Evolutionary conservation across 2,329 filamentous ascomycete species (phyloP).

Genomic region (Madurella mycetomatis): DNA sequence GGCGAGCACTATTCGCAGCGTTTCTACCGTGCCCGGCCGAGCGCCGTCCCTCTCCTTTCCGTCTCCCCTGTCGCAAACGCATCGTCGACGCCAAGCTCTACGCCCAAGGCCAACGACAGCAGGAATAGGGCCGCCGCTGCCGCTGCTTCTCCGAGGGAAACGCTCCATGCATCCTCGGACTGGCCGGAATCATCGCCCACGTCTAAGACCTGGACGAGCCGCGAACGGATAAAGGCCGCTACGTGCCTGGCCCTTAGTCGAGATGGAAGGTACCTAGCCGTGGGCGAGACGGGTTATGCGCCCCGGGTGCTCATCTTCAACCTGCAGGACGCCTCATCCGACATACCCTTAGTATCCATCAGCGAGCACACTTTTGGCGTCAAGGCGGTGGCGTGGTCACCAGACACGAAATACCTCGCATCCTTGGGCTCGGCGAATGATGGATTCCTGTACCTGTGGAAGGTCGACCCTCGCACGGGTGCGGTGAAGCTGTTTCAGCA

Average conservation of each 20-base stretch:
- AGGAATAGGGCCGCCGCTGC: constrained; percentile 52
- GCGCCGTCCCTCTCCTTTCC: constrained; percentile 63
- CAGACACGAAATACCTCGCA: constrained; percentile 79
- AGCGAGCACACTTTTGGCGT: constrained; percentile 90
- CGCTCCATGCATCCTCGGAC: constrained; percentile 42
- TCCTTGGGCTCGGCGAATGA: constrained; percentile 87
- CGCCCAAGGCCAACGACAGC: constrained; percentile 60
- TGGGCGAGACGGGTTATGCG: constrained; percentile 93
- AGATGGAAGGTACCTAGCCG: constrained; percentile 81
- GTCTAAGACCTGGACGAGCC: constrained; percentile 77
- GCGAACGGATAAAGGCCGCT: constrained; percentile 89
- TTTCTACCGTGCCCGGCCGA: constrained; percentile 84
- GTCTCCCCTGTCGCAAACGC: constrained; percentile 48
- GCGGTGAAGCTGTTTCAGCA: constrained; percentile 76
- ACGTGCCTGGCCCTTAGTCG: constrained; percentile 85
- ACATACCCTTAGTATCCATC: constrained; percentile 77
- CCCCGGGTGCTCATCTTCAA: constrained; percentile 89
- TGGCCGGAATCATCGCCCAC: constrained; percentile 60
- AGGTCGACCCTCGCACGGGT: constrained; percentile 75
- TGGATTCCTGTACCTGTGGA: constrained; percentile 90
- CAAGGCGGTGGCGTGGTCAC: constrained; percentile 81
- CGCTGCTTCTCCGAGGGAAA: constrained; percentile 45
- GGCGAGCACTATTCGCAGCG: constrained; percentile 67
- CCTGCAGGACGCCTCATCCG: constrained; percentile 72
- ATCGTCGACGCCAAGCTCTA: constrained; percentile 48